Evolutionary conservation across 768 basidiomycete species (phyloP), one percentile per base, ranked within the genome.

Genomic region (Cystofilobasidium capitatum): DNA sequence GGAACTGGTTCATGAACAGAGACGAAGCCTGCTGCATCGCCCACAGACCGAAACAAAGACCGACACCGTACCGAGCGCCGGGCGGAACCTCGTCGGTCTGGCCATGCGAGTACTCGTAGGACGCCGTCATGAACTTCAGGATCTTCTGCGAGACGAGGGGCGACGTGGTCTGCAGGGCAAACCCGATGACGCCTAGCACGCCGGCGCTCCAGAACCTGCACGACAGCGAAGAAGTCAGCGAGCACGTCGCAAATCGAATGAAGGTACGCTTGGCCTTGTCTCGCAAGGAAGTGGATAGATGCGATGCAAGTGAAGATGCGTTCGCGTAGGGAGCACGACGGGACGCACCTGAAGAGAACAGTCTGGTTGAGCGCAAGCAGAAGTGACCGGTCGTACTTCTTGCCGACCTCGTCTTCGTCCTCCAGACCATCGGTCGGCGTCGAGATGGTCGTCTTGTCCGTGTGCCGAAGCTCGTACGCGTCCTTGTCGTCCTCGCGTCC

Each of bases 11-110:
- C 31, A 57, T 59, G 33, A 55, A 59, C 62, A 90, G 72, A 0
- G 88, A 88, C 0, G 84, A 74, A 42, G 86, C 73, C 35, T 89
- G 62, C 73, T 90, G 87, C 71, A 96, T 79, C n/a, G 77, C 75
- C 66, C 92, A 79, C 0, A 97, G 81, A 37, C 75, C 83, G 71
- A 94, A 82, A 0, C 84, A 83, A 26, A 89, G 81, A 0, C 89
- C 90, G 22, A 92, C 79, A 33, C 89, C 89, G 45, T 76, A 76
- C 3, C 85, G 85, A 42, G 86, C 77, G 16, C 24, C 17, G 1
- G 33, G 44, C 24, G 68, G 3, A 82, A 82, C 49, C 69, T 80
- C 54, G 39, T 77, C 72, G 0, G 77, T 75, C 79, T 73, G 35
- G 75, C 77, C 72, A 74, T 75, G 70, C n/a, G 68, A 39, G 78